Base-by-base conservation (phyloP, 2,329 filamentous ascomycete species). In the Mollisia scopiformis region DNA sequence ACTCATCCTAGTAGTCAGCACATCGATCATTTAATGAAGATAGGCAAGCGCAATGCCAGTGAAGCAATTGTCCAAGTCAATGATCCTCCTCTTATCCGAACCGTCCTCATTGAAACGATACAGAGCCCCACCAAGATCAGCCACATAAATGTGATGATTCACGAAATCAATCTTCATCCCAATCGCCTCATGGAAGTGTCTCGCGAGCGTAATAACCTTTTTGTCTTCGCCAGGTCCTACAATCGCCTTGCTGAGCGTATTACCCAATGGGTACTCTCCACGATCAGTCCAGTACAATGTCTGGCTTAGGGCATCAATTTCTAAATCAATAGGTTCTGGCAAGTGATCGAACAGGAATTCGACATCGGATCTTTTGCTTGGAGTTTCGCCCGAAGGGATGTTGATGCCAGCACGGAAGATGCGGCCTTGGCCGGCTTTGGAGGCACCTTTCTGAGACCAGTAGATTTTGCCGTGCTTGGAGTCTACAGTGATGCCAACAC, bases 201-300 rank as follows among this genome's bases (percentile, higher is more conserved):
- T 63, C 2, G 65, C 63, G 7, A 77, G 55, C 19, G 75, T 69
- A 39, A 74, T 63, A 39, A 61, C 55, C 19, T 66, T 59, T 47
- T 23, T 35, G 16, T 27, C 52, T 7, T 57, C 28, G 16, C 21
- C 39, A 30, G 54, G 57, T 16, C 47, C 6, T 14, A 1, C 33
- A 41, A 1, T 16, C 75, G 70, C 67, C 86, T 84, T 59, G 11
- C 78, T 79, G n/a, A n/a, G n/a, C n/a, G n/a, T n/a, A 67, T 84
- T 86, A 0, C 85, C 85, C 8, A 72, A 68, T 0, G 84, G 84
- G 1, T 81, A 71, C 63, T 88, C 85, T 3, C 85, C 86, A 0
- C 85, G 76, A 64, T 88, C 85, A 0, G 85, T 86, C 85, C 85
- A 88, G 70, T 84, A 88, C 27, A 88, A 72, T 1, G 70, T 74